phyloP scores from a whole-genome alignment of 257 asterid genomes.

The Rhazya stricta region DNA sequence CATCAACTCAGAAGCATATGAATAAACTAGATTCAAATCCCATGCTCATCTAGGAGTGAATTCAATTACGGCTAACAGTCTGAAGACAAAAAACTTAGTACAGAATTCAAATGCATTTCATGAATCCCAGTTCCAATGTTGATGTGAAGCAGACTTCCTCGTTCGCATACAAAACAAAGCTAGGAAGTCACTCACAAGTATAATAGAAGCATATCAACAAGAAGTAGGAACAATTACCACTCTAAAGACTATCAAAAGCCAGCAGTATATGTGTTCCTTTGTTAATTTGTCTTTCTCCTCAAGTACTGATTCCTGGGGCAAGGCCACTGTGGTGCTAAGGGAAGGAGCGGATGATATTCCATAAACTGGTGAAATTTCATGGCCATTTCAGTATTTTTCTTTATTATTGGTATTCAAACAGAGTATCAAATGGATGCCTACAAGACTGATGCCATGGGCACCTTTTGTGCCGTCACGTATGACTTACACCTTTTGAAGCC shows the following conservation, averaged over 20 bases:
- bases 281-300: background rate
- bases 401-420: background rate
- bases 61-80: background rate
- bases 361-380: background rate
- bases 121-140: background rate
- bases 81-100: background rate
- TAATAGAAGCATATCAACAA: background rate
- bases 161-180: background rate
- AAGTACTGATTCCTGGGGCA: background rate
- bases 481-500: too few relatives aligned
- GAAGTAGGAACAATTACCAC: background rate
- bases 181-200: background rate
- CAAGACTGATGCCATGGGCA: background rate
- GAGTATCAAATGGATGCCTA: background rate
- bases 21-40: background rate
- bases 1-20: background rate
- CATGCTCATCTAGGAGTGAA: background rate
- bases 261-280: background rate
- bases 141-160: background rate
- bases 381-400: background rate
- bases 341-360: background rate
- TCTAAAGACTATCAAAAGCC: background rate
- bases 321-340: background rate
- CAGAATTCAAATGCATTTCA: background rate
- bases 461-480: background rate